Base-by-base conservation (phyloP, 225 moss, liverwort and hornwort species). In the Antitrichia curtipendula region DNA sequence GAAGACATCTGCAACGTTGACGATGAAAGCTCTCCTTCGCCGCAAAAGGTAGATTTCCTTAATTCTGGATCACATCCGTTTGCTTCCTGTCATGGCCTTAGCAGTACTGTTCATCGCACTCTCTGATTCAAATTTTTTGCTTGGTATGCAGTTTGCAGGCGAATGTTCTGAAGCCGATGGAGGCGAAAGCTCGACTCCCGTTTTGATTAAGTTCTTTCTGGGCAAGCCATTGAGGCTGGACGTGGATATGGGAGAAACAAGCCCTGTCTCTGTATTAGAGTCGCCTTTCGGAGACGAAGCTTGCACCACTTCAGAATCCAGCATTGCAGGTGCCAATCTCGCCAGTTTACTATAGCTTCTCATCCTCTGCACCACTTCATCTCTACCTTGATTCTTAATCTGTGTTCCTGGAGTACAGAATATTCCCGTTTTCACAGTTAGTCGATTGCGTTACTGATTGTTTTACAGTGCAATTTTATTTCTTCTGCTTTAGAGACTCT, bases 271-370 rank as follows among this genome's bases (percentile, higher is more conserved):
- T 47, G 86, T 93, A 68, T 83, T 93, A 56, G 89, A 88, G 36
- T 93, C 93, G 70, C 93, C 89, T 31, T 93, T 93, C 52, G 90
- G 89, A 80, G 90, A 93, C 75, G 91, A 93, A 87, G 85, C 86
- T 86, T 91, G 87, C 86, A 90, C 86, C 60, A 89, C 86, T 69
- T 88, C 93, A 61, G 93, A 89, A 81, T 89, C 89, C 87, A 88
- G 92, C 84, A 86, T 89, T 54, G 72, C 86, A 93, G 93, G 91
- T 91, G 40, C 62, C 41, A 85, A 54, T 90, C 77, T 86, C 64
- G 18, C 73, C 65, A 73, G 47, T 40, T 75, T 75, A 49, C 28
- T 29, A 17, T 52, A 57, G 56, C 71, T 68, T 24, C 77, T 73
- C 84, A 71, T 80, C 40, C 34, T 71, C 54, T 80, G 50, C 88